phyloP scores from a whole-genome alignment of 441 rosid genomes.

The Erodium moschatum region DNA sequence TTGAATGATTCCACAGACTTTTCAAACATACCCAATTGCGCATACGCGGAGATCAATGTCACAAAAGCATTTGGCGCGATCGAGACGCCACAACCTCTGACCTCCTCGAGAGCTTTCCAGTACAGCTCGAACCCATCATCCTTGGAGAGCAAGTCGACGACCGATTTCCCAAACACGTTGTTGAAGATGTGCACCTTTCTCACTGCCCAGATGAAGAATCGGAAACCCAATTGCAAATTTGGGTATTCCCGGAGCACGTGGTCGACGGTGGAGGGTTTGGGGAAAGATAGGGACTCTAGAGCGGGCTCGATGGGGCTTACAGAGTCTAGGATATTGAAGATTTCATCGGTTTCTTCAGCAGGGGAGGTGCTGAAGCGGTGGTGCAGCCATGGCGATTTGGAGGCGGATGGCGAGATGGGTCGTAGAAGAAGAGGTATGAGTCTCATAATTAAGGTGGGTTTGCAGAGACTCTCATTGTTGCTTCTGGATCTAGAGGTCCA shows the following conservation, averaged over 20 bases:
- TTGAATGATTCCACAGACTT: constrained; percentile 65
- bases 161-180: constrained; percentile 23
- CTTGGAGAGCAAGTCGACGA: constrained; percentile 37
- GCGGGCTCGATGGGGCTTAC: constrained; percentile 57
- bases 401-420: constrained; percentile 18
- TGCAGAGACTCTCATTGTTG: constrained; percentile 6
- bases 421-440: constrained; percentile 20
- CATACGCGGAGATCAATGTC: constrained; percentile 50
- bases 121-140: constrained; percentile 45
- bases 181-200: constrained; percentile 41
- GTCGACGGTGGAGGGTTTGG: constrained; percentile 38
- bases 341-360: constrained; percentile 32
- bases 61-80: constrained; percentile 41
- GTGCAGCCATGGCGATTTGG: constrained; percentile 30
- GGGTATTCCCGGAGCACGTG: constrained; percentile 43
- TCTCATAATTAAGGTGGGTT: constrained; percentile 31
- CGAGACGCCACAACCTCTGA: constrained; percentile 27
- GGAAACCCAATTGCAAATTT: constrained; percentile 41
- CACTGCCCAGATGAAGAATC: constrained; percentile 74
- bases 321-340: constrained; percentile 37
- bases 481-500: neutral
- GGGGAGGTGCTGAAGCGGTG: constrained; percentile 22
- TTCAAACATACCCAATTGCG: constrained; percentile 40
- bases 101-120: constrained; percentile 53
- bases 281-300: constrained; percentile 56